phyloP scores from a whole-genome alignment of 805 yeast species.

The Lachancea lanzarotensis region DNA sequence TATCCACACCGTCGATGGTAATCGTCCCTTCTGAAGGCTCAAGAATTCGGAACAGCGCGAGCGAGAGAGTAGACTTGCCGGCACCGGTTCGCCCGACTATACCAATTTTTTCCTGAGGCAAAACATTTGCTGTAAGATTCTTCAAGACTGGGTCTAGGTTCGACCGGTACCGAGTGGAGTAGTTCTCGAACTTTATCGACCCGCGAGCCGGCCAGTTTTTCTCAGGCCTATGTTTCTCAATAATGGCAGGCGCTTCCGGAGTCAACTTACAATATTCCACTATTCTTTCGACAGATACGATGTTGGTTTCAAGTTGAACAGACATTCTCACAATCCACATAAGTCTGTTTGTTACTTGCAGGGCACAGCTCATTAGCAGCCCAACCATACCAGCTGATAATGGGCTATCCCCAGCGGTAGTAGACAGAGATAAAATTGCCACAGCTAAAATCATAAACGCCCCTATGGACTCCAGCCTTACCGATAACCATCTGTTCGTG shows the following conservation, averaged over 20 bases:
- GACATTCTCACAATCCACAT: constrained; percentile 52
- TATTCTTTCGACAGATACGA: constrained; percentile 63
- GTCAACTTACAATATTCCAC: constrained; percentile 48
- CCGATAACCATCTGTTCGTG: constrained; percentile 59
- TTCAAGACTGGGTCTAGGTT: constrained; percentile 55
- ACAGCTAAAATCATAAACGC: constrained; percentile 47
- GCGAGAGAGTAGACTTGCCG: constrained; percentile 58
- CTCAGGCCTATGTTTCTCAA: constrained; percentile 41
- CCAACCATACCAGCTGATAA: constrained; percentile 57
- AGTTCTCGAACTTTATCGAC: constrained; percentile 41
- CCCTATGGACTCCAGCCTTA: constrained; percentile 56
- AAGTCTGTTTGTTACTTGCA: constrained; percentile 48
- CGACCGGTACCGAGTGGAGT: constrained; percentile 52
- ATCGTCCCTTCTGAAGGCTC: constrained; percentile 52
- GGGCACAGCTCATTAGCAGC: constrained; percentile 56
- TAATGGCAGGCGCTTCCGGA: constrained; percentile 42
- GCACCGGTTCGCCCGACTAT: constrained; percentile 78
- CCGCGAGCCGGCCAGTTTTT: constrained; percentile 53
- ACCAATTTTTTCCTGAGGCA: constrained; percentile 57
- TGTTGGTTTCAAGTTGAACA: constrained; percentile 57
- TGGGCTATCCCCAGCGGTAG: constrained; percentile 36
- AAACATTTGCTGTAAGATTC: constrained; percentile 40
- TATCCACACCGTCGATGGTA: constrained; percentile 49
- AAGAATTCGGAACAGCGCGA: constrained; percentile 55
- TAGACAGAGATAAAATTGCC: constrained; percentile 40